Base-by-base conservation (phyloP, 257 asterid genomes). In the Perilla frutescens region DNA sequence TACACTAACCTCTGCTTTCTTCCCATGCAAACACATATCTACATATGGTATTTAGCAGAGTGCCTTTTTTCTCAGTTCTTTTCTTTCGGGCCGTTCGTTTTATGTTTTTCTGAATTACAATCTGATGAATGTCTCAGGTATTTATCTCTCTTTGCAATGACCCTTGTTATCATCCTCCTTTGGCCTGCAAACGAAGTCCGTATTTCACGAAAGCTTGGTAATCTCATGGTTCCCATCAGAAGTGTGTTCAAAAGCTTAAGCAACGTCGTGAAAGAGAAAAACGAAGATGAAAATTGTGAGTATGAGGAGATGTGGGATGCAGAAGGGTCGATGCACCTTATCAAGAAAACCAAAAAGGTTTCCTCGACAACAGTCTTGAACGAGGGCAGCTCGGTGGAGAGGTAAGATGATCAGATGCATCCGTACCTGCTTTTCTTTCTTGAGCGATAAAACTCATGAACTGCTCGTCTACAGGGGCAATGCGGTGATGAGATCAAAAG, bases 241-340 rank as follows among this genome's bases (percentile, higher is more conserved):
- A 78, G 68, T 62, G 55, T 83, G 11, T 75, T 77, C 48, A 80
- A 81, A 74, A 81, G 87, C 78, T 79, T 83, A n/a, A 78, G 81
- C 47, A 81, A 54, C 43, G 79, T 37, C 10, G 61, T 71, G 59
- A 95, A 95, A 73, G 96, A 84, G 82, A 95, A 95, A 81, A 86
- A 80, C 8, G 99, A 94, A 34, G 99, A 94, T 57, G 98, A 92
- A 56, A 77, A 76, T 43, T 87, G 86, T 55, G 97, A 95, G 83
- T 92, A 91, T 63, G 99, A 95, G 78, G 93, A 85, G 84, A 69
- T 92, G 7, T 95, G 99, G 99, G 99, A 89, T 81, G 92, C 98
- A 5, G 99, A 95, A 83, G 99, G 99, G 65, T 70, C 96, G 3
- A 92, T 95, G 97, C 99, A 95, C 87, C 97, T 92, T 13, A 83